Conservation (phyloP, 345 rosid species). For the Pistacia vera region DNA sequence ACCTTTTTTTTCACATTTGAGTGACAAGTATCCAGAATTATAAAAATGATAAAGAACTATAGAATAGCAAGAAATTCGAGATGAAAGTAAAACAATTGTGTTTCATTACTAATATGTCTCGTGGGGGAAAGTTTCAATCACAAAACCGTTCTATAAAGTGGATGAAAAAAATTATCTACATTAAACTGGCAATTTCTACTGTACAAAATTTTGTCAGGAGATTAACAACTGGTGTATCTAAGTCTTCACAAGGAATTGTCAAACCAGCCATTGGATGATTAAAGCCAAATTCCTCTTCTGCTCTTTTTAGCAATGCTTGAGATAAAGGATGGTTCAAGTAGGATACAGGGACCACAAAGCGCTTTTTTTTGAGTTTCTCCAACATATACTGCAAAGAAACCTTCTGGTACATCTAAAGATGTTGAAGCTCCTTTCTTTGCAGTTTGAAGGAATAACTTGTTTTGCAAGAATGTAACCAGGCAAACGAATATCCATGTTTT, state of each 20-base stretch:
- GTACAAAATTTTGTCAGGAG: too few relatives aligned
- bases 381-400: slow-evolving; percentile 18
- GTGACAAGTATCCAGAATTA: too few relatives aligned
- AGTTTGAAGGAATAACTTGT: background rate
- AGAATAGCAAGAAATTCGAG: background rate
- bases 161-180: background rate
- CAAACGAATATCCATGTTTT: too few relatives aligned
- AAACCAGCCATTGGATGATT: slow-evolving; percentile 41
- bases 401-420: slow-evolving; percentile 14
- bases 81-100: background rate
- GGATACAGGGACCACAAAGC: slow-evolving; percentile 34
- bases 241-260: slow-evolving; percentile 39
- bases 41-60: background rate
- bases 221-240: background rate
- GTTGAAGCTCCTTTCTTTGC: slow-evolving; percentile 5
- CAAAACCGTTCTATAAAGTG: background rate
- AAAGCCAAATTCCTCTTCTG: slow-evolving; percentile 44
- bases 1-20: too few relatives aligned
- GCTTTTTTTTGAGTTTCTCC: slow-evolving; percentile 28
- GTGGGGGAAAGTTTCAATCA: background rate
- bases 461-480: too few relatives aligned
- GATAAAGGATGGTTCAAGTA: slow-evolving; percentile 40
- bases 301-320: slow-evolving; percentile 31
- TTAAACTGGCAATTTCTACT: background rate
- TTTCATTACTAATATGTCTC: background rate